phyloP scores from a whole-genome alignment of 2,329 filamentous ascomycete species.

The Penicillium sp. region DNA sequence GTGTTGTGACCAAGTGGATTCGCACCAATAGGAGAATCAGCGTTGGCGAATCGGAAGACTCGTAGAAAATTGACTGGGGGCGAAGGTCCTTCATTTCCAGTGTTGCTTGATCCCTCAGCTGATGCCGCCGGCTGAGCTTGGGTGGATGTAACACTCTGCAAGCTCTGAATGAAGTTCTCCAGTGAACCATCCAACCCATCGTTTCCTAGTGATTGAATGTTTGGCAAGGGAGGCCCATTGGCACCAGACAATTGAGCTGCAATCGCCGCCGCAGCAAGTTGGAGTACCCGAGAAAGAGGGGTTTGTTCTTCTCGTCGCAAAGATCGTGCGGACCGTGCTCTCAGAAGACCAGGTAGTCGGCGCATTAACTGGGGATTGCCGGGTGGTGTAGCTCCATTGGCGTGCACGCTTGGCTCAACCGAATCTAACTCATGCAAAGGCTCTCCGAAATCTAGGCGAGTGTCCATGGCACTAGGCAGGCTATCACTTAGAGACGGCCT shows the following conservation, averaged over 20 bases:
- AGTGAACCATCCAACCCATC: slow-evolving; percentile 62
- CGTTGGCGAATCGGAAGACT: slow-evolving; percentile 66
- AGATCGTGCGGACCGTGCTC: slow-evolving; percentile 55
- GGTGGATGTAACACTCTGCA: slow-evolving; percentile 62
- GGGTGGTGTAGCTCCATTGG: slow-evolving; percentile 26
- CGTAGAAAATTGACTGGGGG: slow-evolving; percentile 66
- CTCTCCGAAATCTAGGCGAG: slow-evolving; percentile 42
- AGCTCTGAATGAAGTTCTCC: slow-evolving; percentile 61
- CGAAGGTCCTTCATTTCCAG: slow-evolving; percentile 43
- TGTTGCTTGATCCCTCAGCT: slow-evolving; percentile 36
- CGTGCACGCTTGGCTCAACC: slow-evolving; percentile 39
- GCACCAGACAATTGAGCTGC: slow-evolving; percentile 65
- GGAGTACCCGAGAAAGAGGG: slow-evolving; percentile 61
- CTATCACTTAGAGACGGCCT: slow-evolving; percentile 22
- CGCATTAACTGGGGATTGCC: slow-evolving; percentile 33
- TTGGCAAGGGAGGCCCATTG: slow-evolving; percentile 55
- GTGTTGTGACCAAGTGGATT: slow-evolving; percentile 24
- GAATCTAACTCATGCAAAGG: slow-evolving; percentile 43
- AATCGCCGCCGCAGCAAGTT: slow-evolving; percentile 63
- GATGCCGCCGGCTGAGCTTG: slow-evolving; percentile 44
- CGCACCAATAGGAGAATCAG: slow-evolving; percentile 35
- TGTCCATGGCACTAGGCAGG: slow-evolving; percentile 38
- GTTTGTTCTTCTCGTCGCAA: slow-evolving; percentile 61
- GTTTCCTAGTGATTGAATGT: slow-evolving; percentile 55
- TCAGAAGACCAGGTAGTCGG: slow-evolving; percentile 44